Base-by-base conservation (phyloP, 371 early-diverging fungal genomes). In the Mortierella sp. region DNA sequence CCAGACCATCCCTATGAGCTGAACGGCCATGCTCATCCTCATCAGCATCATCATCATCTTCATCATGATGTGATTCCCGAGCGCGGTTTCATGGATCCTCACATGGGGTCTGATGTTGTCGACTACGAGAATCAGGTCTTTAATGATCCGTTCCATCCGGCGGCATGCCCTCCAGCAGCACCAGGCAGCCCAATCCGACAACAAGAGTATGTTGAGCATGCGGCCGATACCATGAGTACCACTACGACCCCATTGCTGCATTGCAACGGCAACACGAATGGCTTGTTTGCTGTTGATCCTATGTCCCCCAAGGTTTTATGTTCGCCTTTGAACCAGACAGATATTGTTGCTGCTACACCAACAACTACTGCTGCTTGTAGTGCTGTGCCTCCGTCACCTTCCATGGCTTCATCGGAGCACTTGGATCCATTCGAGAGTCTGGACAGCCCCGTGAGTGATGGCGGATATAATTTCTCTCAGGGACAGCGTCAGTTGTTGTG, bases 401-500 rank as follows among this genome's bases (percentile, higher is more conserved):
- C 17, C 21, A 32, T 24, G 30, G 15, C 32, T 27, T 34, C 44
- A 14, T n/a, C 11, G 4, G 72, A 71, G n/a, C 60, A 42, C 2
- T 23, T 53, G 0, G 56, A 73, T 59, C 85, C 89, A 1, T 80
- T 89, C 24, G 81, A 86, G 56, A 80, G 83, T 26, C 56, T 89
- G 39, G 80, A 87, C 24, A 86, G 86, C 64, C 78, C 82, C n/a
- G 89, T 90, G 3, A 83, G 79, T 26, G 89, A 43, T 17, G 43
- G 43, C 43, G 43, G 43, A 43, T 43, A 43, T 37, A 92, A 90
- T 56, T 88, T 93, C 51, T 88, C 88, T 19, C 89, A 93, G 56
- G 96, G 96, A 19, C 91, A 95, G 73, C 81, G 90, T 26, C 95
- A 95, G 73, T 80, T 95, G 32, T 70, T 96, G 19, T 89, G 92